phyloP scores from a whole-genome alignment of 148 eudicot species.

The Oxyria digyna region DNA sequence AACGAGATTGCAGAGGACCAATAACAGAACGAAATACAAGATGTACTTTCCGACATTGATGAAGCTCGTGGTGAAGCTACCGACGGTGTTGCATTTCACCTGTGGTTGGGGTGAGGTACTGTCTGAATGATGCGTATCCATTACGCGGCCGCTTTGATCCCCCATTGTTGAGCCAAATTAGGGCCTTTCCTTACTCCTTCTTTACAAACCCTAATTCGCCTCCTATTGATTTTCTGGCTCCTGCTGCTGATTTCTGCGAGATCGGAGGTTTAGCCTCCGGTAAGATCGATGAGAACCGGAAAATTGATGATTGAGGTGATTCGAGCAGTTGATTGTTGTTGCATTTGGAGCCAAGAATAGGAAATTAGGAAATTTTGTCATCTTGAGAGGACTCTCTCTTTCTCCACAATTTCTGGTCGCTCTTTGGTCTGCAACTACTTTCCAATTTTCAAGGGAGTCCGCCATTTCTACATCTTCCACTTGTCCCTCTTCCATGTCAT shows the following conservation, averaged over 20 bases:
- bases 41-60: constrained; percentile 25
- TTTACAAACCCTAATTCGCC: constrained; percentile 3
- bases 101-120: not conserved
- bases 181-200: not conserved
- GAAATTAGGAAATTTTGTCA: not conserved
- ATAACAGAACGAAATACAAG: constrained; percentile 25
- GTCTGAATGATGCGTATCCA: not conserved
- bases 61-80: constrained; percentile 15
- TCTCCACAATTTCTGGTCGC: not conserved
- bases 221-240: not conserved
- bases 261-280: not conserved
- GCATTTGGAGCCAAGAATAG: not conserved
- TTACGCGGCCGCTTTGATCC: not conserved
- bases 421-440: not conserved
- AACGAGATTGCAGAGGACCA: constrained; percentile 39
- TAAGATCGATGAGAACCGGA: not conserved
- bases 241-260: not conserved
- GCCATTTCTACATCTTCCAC: not conserved
- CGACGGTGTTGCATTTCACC: constrained; percentile 3
- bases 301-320: not conserved
- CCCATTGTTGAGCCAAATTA: not conserved
- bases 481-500: not conserved
- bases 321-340: too few relatives aligned
- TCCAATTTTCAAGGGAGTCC: not conserved
- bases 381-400: not conserved